Percentiles rank a stretch among this genome's conserved stretches.
phyloP scores from a whole-genome alignment of 2,329 filamentous ascomycete genomes.

The Aphanocladium album region DNA sequence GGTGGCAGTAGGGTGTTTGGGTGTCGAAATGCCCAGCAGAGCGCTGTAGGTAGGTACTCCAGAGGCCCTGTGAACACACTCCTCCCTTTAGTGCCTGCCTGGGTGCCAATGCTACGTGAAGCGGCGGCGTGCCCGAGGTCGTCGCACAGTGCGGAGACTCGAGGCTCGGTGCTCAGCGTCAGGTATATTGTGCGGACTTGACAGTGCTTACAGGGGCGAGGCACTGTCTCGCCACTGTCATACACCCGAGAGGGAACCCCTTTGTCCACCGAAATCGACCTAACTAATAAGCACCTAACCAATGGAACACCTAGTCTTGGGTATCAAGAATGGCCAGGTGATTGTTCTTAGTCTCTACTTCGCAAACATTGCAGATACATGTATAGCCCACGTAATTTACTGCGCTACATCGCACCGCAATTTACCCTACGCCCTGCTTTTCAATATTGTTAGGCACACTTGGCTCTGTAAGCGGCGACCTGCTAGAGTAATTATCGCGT shows the following conservation, averaged over 20 bases:
- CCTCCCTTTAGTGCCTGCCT: background rate
- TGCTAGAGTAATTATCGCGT: too few species aligned
- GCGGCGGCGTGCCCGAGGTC: background rate
- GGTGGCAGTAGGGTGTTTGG: background rate
- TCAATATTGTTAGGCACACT: too few species aligned
- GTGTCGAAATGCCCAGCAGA: background rate
- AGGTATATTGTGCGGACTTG: background rate
- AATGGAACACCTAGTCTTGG: background rate
- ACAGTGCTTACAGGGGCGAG: too few species aligned
- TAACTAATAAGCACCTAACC: background rate
- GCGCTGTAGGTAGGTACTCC: background rate
- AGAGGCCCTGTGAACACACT: background rate
- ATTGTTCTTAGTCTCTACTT: too few species aligned
- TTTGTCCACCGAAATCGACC: background rate
- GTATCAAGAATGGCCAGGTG: background rate
- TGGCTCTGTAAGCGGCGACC: too few species aligned
- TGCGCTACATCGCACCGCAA: too few species aligned
- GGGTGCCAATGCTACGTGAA: background rate
- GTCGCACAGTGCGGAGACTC: constrained; percentile 4
- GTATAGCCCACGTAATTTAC: too few species aligned
- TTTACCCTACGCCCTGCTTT: too few species aligned
- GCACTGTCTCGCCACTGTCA: constrained; percentile 2
- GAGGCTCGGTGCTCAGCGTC: too few species aligned
- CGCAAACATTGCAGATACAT: too few species aligned
- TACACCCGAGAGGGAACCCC: background rate